Evolutionary conservation across 2,329 filamentous ascomycete genomes (phyloP).

Genomic region (Arachnomyces sp.): DNA sequence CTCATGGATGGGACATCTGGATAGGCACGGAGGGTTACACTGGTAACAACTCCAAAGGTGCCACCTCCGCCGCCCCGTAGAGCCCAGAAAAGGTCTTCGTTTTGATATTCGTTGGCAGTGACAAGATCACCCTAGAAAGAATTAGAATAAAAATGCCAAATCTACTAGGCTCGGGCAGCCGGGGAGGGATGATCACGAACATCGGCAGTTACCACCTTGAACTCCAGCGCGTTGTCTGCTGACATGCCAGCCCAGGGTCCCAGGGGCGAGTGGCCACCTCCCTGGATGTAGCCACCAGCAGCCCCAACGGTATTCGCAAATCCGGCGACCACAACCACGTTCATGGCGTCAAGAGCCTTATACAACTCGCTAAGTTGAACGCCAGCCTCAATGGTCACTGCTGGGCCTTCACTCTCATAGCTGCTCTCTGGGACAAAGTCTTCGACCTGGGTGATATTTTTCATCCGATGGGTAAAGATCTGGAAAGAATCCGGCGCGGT

Average conservation of each 20-base stretch:
- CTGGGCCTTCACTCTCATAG: constrained; percentile 1
- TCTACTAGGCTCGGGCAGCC: constrained; percentile 31
- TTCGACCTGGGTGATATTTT: constrained; percentile 10
- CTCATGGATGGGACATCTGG: too few relatives aligned
- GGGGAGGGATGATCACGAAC: constrained; percentile 37
- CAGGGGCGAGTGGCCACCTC: constrained; percentile 48
- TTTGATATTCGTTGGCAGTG: constrained; percentile 5
- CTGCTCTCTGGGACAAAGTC: constrained; percentile 14
- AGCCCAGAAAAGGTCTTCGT: constrained; percentile 43
- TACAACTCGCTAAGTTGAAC: background rate
- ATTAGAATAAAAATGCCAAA: too few relatives aligned
- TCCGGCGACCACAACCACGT: too few relatives aligned
- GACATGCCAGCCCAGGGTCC: constrained; percentile 47
- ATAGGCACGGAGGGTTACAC: constrained; percentile 26
- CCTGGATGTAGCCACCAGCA: constrained; percentile 29
- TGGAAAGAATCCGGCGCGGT: constrained; percentile 26
- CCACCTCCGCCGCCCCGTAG: constrained; percentile 48
- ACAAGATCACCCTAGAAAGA: too few relatives aligned
- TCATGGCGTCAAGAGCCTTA: too few relatives aligned
- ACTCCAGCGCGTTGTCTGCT: constrained; percentile 52
- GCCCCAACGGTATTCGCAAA: too few relatives aligned
- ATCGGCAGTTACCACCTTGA: constrained; percentile 47
- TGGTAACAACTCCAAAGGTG: constrained; percentile 35
- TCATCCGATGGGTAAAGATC: constrained; percentile 23
- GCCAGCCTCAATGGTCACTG: constrained; percentile 8